Percentiles rank a stretch among this genome's conserved stretches.
phyloP scores from a whole-genome alignment of 805 yeast species.

The Wickerhamiella qilinensis region DNA sequence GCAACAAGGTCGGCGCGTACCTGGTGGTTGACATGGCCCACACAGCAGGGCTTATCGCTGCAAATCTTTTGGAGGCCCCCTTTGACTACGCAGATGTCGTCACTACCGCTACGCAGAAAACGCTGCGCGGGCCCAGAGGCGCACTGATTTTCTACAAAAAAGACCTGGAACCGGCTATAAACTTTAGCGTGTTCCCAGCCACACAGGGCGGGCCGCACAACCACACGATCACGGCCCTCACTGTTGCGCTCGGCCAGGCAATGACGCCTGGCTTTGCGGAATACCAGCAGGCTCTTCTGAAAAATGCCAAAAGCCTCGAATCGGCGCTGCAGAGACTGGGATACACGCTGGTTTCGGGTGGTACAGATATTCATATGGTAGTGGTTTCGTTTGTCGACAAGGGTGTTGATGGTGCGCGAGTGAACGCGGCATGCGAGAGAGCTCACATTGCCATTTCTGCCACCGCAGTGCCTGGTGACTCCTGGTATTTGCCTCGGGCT shows the following conservation, averaged over 20 bases:
- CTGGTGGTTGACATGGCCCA: conserved; percentile 97
- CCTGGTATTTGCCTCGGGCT: conserved; percentile 92
- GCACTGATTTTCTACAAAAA: conserved; percentile 97
- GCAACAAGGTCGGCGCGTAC: conserved; percentile 92
- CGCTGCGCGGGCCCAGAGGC: conserved; percentile 98
- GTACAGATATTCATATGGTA: conserved; percentile 96
- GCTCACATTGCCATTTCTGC: conserved; percentile 91
- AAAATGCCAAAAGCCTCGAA: conserved; percentile 75
- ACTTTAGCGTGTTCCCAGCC: conserved; percentile 98
- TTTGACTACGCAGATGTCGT: conserved; percentile 95
- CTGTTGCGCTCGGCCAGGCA: conserved; percentile 93
- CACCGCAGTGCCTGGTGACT: conserved; percentile 96
- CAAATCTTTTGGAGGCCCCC: conserved; percentile 89
- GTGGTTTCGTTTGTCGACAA: conserved; percentile 64
- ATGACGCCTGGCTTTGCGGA: conserved; percentile 74
- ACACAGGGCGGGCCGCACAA: conserved; percentile 99
- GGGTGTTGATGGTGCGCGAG: conserved; percentile 90
- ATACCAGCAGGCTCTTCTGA: conserved; percentile 75
- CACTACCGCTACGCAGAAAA: conserved; percentile 97
- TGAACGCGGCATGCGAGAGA: conserved; percentile 86
- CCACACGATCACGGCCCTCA: conserved; percentile 94
- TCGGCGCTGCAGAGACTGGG: conserved; percentile 50
- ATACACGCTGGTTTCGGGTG: conserved; percentile 75
- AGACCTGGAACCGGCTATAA: conserved; percentile 86
- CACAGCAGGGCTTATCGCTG: conserved; percentile 88